Evolutionary conservation across 306 rosid genomes (phyloP), one percentile per base, ranked within the genome.

Genomic region (Comarum palustre): DNA sequence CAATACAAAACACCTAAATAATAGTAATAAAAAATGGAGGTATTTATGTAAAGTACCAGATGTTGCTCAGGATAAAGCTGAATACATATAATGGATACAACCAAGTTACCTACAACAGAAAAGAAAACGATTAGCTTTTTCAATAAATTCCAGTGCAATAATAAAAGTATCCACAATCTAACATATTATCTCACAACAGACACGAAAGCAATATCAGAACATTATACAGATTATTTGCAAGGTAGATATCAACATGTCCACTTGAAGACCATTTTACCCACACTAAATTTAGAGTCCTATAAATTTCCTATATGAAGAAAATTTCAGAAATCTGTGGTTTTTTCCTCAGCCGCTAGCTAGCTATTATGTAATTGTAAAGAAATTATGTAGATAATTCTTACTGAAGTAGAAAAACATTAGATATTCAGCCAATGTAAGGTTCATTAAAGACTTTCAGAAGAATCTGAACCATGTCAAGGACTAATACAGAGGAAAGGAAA

Each of bases 41-140:
- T n/a, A 51, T 19, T 7, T 2, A 46, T 60, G 73, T 71, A 50
- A 78, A 55, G 70, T 93, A 93, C 97, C 98, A 93, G 74, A 93
- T 57, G 72, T 75, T 66, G 88, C 97, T 91, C 67, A 89, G 89
- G 79, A 93, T 80, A 60, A 91, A 66, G 94, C 98, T 93, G 77
- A 93, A 83, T 66, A 86, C 83, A 54, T 93, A 93, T 62, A 93
- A 61, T 22, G 98, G 97, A 80, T 89, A 93, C 82, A 91, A 87
- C 98, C 98, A 93, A 45, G 89, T 74, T 36, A 86, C 77, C 98
- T 90, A 93, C 82, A 85, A 45, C 65, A 25, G 59, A 64, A 16
- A 72, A 78, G 61, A 72, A 16, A 69, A 74, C 43, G 69, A 29
- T 70, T 14, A 64, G 36, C 73, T 29, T 15, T 69, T 52, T 81